Percentiles rank a stretch among this genome's conserved stretches.
Evolutionary conservation across 306 rosid species (phyloP).

Genomic region (Malus orientalis): DNA sequence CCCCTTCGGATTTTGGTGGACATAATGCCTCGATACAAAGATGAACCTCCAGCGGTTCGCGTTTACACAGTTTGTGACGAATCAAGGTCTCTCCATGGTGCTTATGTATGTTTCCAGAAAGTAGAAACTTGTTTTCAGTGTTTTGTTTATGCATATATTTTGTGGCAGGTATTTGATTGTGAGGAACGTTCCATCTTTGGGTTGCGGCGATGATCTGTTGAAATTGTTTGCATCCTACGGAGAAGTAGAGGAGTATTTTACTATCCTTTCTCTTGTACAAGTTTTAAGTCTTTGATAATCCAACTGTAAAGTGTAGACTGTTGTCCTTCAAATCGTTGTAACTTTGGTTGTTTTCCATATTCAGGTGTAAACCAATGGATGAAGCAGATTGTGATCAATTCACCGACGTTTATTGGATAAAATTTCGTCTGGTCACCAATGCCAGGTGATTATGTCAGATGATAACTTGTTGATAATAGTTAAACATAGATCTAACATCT

Average conservation of each 20-base stretch:
- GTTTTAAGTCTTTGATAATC: background rate
- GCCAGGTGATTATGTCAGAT: constrained; percentile 51
- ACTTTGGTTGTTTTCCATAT: background rate
- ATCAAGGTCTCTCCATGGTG: constrained; percentile 44
- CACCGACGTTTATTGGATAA: constrained; percentile 86
- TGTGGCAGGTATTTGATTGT: constrained; percentile 64
- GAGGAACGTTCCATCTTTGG: constrained; percentile 78
- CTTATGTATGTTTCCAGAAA: background rate
- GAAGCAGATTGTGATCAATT: constrained; percentile 75
- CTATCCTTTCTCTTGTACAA: background rate
- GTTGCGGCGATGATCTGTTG: constrained; percentile 70
- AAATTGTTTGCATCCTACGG: constrained; percentile 68
- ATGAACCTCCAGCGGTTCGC: constrained; percentile 61
- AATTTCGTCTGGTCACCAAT: constrained; percentile 61
- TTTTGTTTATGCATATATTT: background rate
- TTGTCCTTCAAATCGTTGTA: background rate
- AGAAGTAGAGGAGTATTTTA: constrained; percentile 63
- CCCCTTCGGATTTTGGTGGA: background rate
- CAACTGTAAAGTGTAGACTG: background rate
- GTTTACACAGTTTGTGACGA: constrained; percentile 85
- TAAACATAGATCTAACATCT: background rate
- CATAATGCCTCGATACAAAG: constrained; percentile 59
- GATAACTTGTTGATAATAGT: background rate
- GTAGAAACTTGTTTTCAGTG: background rate
- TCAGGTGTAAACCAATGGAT: constrained; percentile 88